A percentile compares a stretch with the other conserved stretches of the same genome.
Evolutionary conservation across 345 rosid species (phyloP).

Genomic region (Syzygium aromaticum): DNA sequence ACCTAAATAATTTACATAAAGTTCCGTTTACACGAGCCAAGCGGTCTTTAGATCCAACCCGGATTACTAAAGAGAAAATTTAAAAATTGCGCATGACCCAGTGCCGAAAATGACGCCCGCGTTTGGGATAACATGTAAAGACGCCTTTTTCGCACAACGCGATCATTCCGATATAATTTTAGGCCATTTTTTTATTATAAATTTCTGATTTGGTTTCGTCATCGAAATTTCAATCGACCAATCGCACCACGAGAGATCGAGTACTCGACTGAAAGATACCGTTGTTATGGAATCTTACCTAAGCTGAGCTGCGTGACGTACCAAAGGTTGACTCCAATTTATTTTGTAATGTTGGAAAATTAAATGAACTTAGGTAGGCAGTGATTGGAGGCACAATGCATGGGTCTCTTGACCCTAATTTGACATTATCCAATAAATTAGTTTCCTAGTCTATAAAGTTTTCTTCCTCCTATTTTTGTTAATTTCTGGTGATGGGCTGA

Average conservation of each 20-base stretch:
- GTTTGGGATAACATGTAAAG: too few relatives aligned
- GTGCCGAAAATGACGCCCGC: not conserved
- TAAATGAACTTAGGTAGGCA: not conserved
- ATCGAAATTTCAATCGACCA: not conserved
- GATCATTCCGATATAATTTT: not conserved
- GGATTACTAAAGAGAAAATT: not conserved
- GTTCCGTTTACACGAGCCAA: not conserved
- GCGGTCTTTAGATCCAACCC: not conserved
- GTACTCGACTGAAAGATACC: not conserved
- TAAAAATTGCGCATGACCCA: not conserved
- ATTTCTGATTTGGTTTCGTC: not conserved
- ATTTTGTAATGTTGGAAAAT: not conserved
- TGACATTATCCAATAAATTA: not conserved
- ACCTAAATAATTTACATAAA: not conserved
- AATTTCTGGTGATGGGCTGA: not conserved
- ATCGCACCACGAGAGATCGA: not conserved
- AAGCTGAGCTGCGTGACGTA: not conserved
- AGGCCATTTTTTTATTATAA: fast-evolving
- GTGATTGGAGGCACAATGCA: not conserved
- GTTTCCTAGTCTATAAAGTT: not conserved
- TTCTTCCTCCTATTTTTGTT: not conserved
- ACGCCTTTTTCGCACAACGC: not conserved
- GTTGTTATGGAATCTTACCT: not conserved
- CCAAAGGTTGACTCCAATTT: not conserved
- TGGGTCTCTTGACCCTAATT: not conserved